A percentile compares a stretch with the other conserved stretches of the same genome.
phyloP scores from a whole-genome alignment of 1,284 basidiomycete species.

The Malassezia furfur region DNA sequence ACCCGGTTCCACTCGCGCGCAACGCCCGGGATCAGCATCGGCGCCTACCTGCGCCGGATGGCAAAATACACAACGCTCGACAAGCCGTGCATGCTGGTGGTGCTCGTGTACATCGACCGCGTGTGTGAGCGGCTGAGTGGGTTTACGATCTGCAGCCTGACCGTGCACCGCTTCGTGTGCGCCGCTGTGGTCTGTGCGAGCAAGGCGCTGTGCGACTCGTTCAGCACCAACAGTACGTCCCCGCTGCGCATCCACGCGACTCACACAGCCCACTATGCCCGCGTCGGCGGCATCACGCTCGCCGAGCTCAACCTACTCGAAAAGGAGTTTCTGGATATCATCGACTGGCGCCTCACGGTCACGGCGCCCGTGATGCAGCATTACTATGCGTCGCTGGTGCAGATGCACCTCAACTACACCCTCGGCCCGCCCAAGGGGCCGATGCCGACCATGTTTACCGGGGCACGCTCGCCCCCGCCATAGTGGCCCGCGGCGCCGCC shows the following conservation, averaged over 20 bases:
- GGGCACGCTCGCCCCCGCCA: not conserved
- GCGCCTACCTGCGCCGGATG: conserved; percentile 42
- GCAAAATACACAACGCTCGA: conserved; percentile 45
- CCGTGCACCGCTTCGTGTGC: conserved; percentile 46
- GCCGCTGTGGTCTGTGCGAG: conserved; percentile 43
- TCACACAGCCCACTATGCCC: conserved; percentile 37
- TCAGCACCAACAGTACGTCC: conserved; percentile 41
- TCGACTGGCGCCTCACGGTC: conserved; percentile 44
- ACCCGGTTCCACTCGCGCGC: conserved; percentile 47
- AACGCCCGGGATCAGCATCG: conserved; percentile 40
- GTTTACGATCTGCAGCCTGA: conserved; percentile 46
- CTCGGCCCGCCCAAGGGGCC: conserved; percentile 8
- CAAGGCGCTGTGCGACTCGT: conserved; percentile 46
- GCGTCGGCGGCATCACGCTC: conserved; percentile 44
- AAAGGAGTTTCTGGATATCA: conserved; percentile 44
- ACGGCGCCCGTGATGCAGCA: conserved; percentile 37
- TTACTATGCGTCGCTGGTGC: conserved; percentile 42
- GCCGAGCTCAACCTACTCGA: conserved; percentile 47
- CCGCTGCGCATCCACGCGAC: not conserved
- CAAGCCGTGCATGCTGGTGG: conserved; percentile 42
- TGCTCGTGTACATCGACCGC: conserved; percentile 47
- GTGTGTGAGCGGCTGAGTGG: conserved; percentile 41
- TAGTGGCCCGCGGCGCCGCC: not conserved
- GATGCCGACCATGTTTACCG: conserved; percentile 11
- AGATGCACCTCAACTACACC: conserved; percentile 27